These are phyloP conservation scores for Porpolomopsis calyptriformis DNA, from an alignment of 768 basidiomycete genomes.

Conservation along the genomic window DNA sequence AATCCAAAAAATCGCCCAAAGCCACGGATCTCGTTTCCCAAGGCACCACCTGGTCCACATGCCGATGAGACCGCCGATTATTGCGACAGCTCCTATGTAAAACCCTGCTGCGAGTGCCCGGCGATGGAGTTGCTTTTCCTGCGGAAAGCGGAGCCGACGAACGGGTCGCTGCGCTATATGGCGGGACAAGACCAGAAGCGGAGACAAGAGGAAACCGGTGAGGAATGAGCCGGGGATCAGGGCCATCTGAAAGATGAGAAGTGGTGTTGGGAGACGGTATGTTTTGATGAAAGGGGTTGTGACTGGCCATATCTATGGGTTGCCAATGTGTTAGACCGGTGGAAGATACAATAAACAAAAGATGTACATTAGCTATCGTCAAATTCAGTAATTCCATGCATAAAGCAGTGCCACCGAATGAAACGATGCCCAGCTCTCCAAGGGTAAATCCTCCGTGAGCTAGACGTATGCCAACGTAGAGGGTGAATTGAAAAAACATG, in stretches of 20 bases:
- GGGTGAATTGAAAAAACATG: conserved; percentile 80
- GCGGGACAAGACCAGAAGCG: conserved; percentile 82
- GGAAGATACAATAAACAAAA: conserved; percentile 1
- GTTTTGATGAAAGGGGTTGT: conserved; percentile 82
- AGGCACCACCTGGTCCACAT: conserved; percentile 90
- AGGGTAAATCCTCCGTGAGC: conserved; percentile 93
- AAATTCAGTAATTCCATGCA: conserved; percentile 81
- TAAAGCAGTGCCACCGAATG: conserved; percentile 77
- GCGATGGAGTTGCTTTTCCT: conserved; percentile 74
- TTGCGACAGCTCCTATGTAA: conserved; percentile 62
- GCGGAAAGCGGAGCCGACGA: conserved; percentile 70
- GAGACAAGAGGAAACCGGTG: conserved; percentile 90
- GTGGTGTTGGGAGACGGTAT: conserved; percentile 84
- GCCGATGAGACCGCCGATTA: conserved; percentile 77
- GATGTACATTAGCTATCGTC: conserved; percentile 67
- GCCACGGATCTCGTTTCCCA: conserved; percentile 72
- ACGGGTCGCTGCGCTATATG: conserved; percentile 83
- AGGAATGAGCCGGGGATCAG: conserved; percentile 87
- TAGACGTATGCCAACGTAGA: conserved; percentile 82
- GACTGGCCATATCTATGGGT: conserved; percentile 60
- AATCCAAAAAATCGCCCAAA: conserved; percentile 73
- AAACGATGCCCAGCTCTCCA: conserved; percentile 84
- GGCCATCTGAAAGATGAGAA: conserved; percentile 85
- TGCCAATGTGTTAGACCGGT: background rate
- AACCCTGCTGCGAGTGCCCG: conserved; percentile 79